A percentile compares a stretch with the other conserved stretches of the same genome.
phyloP scores from a whole-genome alignment of 352 stramenopile genomes.

The Phytopythium montanum region DNA sequence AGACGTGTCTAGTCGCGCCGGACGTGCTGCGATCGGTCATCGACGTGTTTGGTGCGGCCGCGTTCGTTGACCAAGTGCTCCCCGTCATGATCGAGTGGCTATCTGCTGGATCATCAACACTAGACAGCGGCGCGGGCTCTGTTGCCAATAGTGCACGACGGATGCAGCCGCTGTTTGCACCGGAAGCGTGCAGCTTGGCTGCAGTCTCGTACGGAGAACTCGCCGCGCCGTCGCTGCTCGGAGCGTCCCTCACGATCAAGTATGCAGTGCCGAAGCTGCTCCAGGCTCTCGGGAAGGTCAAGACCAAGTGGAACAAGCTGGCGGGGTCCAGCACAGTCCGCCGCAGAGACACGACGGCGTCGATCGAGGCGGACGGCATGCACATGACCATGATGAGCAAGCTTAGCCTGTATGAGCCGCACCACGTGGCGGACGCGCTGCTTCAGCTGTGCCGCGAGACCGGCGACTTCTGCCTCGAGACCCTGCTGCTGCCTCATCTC shows the following conservation, averaged over 20 bases:
- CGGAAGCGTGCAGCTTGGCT: constrained; percentile 38
- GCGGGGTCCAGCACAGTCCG: constrained; percentile 32
- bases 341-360: constrained; percentile 28
- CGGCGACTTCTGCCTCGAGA: constrained; percentile 38
- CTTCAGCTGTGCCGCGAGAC: constrained; percentile 63
- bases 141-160: constrained; percentile 3
- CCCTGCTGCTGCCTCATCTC: constrained; percentile 48
- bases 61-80: constrained; percentile 50
- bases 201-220: constrained; percentile 50
- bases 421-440: constrained; percentile 64
- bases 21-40: constrained; percentile 44
- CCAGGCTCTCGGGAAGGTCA: constrained; percentile 44
- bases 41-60: constrained; percentile 38
- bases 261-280: constrained; percentile 59
- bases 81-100: constrained; percentile 72
- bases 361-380: constrained; percentile 28
- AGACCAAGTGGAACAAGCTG: constrained; percentile 55
- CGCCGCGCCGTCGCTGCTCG: constrained; percentile 42
- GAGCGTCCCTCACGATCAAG: constrained; percentile 53
- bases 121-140: constrained; percentile 9
- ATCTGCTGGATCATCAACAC: constrained; percentile 16
- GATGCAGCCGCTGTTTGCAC: constrained; percentile 30
- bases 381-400: constrained; percentile 67
- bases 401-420: constrained; percentile 50
- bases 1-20: constrained; percentile 43